Conservation (phyloP, 495 filamentous ascomycete genomes). For the Lophium mytilinum region DNA sequence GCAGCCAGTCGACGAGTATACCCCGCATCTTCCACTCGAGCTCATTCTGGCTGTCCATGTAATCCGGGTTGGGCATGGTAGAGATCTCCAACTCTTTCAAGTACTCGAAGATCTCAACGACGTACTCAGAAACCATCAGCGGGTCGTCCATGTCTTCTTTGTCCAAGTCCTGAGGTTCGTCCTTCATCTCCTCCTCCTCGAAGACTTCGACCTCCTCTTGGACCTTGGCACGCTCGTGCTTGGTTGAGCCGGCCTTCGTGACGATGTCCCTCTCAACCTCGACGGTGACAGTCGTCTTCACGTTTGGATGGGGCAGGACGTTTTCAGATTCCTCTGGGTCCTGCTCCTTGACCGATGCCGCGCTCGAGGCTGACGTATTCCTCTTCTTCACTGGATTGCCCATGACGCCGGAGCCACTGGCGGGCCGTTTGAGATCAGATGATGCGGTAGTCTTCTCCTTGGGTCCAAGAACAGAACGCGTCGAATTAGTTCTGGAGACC, state of each 20-base stretch:
- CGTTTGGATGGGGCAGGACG: slow-evolving; percentile 47
- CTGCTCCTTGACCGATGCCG: slow-evolving; percentile 50
- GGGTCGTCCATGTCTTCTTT: slow-evolving; percentile 85
- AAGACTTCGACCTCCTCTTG: slow-evolving; percentile 13
- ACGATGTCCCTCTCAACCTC: slow-evolving; percentile 20
- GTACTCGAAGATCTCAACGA: slow-evolving; percentile 95
- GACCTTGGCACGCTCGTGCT: slow-evolving; percentile 7
- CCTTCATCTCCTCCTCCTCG: slow-evolving; percentile 41
- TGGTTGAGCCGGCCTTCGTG: slow-evolving; percentile 10
- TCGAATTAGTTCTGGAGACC: slow-evolving; percentile 52
- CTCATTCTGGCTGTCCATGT: slow-evolving; percentile 89
- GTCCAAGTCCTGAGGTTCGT: slow-evolving; percentile 60
- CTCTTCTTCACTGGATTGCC: slow-evolving; percentile 55
- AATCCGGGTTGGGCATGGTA: slow-evolving; percentile 81
- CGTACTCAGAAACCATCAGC: slow-evolving; percentile 96
- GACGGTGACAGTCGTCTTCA: slow-evolving; percentile 11
- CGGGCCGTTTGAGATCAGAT: slow-evolving; percentile 59
- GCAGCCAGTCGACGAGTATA: slow-evolving; percentile 95
- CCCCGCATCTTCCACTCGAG: slow-evolving; percentile 98
- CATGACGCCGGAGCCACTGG: slow-evolving; percentile 60
- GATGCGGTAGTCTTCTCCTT: slow-evolving; percentile 50
- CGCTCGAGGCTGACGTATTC: slow-evolving; percentile 42
- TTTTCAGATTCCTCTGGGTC: slow-evolving; percentile 50
- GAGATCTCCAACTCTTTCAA: slow-evolving; percentile 75
- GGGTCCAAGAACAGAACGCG: slow-evolving; percentile 50